These are phyloP conservation scores for Metschnikowia dekortorum DNA, from an alignment of 805 yeast species.

Conservation along the genomic window DNA sequence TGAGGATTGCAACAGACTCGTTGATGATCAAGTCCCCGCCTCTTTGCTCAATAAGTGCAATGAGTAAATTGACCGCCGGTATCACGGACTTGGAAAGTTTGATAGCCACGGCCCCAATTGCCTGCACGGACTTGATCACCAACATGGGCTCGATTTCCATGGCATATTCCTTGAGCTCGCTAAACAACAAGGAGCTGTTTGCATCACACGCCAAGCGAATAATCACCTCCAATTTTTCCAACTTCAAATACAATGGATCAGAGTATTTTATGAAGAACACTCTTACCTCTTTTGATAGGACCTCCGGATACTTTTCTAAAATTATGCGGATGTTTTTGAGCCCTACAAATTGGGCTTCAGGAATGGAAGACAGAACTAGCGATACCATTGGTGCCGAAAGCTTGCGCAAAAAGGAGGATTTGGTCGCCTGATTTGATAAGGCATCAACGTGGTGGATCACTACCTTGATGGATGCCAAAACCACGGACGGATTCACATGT, in stretches of 20 bases:
- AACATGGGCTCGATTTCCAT: slow-evolving; percentile 83
- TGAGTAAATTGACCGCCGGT: slow-evolving; percentile 57
- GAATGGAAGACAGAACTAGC: slow-evolving; percentile 71
- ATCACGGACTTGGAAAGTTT: slow-evolving; percentile 50
- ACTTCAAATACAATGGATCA: slow-evolving; percentile 73
- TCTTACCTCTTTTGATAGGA: slow-evolving; percentile 73
- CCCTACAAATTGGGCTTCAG: slow-evolving; percentile 94
- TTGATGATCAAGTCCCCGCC: slow-evolving; percentile 57
- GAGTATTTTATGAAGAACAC: slow-evolving; percentile 87
- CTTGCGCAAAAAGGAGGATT: slow-evolving; percentile 53
- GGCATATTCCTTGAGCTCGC: slow-evolving; percentile 74
- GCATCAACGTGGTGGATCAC: slow-evolving; percentile 63
- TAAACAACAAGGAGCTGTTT: slow-evolving; percentile 55
- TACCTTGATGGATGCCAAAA: slow-evolving; percentile 77
- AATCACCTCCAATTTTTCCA: slow-evolving; percentile 73
- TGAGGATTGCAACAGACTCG: slow-evolving; percentile 58
- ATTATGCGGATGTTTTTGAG: slow-evolving; percentile 86
- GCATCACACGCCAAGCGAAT: slow-evolving; percentile 61
- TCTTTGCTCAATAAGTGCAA: slow-evolving; percentile 57
- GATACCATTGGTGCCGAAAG: slow-evolving; percentile 84
- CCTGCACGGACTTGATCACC: slow-evolving; percentile 60
- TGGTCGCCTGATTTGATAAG: slow-evolving; percentile 33
- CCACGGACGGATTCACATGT: slow-evolving; percentile 95
- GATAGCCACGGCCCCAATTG: slow-evolving; percentile 70
- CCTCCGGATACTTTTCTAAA: slow-evolving; percentile 79